Percentiles rank a stretch among this genome's conserved stretches.
Evolutionary conservation across 2,329 filamentous ascomycete genomes (phyloP).

Genomic region (Claviceps sorghi): DNA sequence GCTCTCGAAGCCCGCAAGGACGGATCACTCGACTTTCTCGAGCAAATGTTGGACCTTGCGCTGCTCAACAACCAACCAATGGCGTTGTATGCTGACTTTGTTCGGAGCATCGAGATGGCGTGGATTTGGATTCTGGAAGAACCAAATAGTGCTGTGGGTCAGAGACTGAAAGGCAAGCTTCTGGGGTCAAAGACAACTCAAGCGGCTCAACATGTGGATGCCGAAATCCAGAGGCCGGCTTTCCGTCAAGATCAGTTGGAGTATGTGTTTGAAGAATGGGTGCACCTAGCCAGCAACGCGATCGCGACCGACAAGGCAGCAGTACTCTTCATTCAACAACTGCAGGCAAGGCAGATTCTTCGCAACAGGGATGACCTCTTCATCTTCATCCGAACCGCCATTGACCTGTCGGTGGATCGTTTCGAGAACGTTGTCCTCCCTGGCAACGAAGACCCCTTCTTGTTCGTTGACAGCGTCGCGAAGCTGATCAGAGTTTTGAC

Average conservation of each 20-base stretch:
- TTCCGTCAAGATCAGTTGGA: constrained; percentile 71
- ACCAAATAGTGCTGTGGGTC: constrained; percentile 45
- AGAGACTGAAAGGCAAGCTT: constrained; percentile 55
- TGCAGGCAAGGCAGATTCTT: constrained; percentile 62
- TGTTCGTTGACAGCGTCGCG: constrained; percentile 63
- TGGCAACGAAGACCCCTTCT: constrained; percentile 42
- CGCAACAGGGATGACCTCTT: constrained; percentile 61
- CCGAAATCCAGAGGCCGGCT: constrained; percentile 25
- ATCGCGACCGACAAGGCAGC: constrained; percentile 58
- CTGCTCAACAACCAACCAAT: constrained; percentile 65
- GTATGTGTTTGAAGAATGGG: constrained; percentile 94
- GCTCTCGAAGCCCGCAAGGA: constrained; percentile 57
- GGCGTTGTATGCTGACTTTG: constrained; percentile 73
- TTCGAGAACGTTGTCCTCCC: constrained; percentile 59
- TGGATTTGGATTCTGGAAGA: constrained; percentile 71
- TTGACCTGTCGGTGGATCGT: constrained; percentile 64
- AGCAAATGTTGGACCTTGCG: constrained; percentile 62
- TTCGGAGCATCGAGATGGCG: constrained; percentile 64
- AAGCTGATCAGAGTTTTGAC: constrained; percentile 67
- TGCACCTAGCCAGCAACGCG: constrained; percentile 65
- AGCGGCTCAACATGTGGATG: constrained; percentile 33
- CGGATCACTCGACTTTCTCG: constrained; percentile 64
- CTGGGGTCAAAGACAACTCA: constrained; percentile 26
- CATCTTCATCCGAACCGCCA: constrained; percentile 63
- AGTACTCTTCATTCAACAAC: constrained; percentile 67